A percentile compares a stretch with the other conserved stretches of the same genome.
phyloP scores from a whole-genome alignment of 2,329 filamentous ascomycete species.

The Fusarium foetens region DNA sequence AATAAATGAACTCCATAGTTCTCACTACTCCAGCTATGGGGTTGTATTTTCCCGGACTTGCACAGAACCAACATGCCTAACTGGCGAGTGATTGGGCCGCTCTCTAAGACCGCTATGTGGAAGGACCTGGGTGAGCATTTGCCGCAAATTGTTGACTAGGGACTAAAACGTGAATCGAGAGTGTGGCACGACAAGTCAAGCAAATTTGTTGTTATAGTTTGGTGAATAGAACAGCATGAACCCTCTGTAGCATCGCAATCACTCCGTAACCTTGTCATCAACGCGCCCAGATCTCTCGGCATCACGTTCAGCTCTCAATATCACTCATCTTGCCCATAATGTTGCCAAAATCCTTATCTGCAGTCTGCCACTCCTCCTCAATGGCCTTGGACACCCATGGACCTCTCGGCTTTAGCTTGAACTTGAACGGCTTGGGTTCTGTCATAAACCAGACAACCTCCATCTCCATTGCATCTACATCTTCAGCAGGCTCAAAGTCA shows the following conservation, averaged over 20 bases:
- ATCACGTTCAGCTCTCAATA: not conserved
- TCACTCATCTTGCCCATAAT: not conserved
- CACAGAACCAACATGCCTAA: no score
- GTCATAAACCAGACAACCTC: not conserved
- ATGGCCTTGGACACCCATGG: not conserved
- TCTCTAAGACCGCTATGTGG: no score
- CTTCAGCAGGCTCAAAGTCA: not conserved
- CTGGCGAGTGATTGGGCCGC: no score
- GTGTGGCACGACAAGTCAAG: no score
- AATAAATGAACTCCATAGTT: no score
- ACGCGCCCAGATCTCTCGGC: fast-evolving
- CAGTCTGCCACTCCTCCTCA: not conserved
- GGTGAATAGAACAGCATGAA: no score
- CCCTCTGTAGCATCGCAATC: fast-evolving
- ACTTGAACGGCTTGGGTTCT: not conserved
- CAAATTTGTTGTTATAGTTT: no score
- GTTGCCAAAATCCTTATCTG: not conserved
- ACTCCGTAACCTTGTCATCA: not conserved
- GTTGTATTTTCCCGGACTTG: no score
- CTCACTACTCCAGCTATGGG: no score
- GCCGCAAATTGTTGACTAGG: no score
- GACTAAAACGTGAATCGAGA: no score
- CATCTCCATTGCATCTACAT: not conserved
- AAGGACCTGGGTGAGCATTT: no score
- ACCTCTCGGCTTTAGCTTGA: not conserved